Base-by-base conservation (phyloP, 164 flowering plant genomes). In the Pachysandra terminalis region DNA sequence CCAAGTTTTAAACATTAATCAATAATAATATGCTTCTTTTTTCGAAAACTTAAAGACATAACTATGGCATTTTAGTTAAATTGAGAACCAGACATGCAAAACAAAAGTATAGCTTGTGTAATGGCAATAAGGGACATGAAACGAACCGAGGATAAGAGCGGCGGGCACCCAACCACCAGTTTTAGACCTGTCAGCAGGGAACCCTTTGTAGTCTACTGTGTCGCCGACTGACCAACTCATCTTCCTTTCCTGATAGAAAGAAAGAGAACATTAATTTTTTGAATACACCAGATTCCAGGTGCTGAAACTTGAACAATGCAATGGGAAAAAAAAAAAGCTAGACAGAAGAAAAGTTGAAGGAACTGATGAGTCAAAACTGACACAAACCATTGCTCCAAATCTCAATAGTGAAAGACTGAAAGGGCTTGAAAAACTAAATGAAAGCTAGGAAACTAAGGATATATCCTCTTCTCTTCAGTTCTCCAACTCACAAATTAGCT, bases 141-240 rank as follows among this genome's bases (percentile, higher is more conserved):
- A 66, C 67, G 65, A 59, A 86, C 90, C 84, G 40, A 86, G 73
- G 49, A 82, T 78, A 26, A 83, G 81, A 1, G 83, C 81, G 26
- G 90, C 86, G 4, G 86, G 77, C 10, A 78, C 64, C 90, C 90
- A 86, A 64, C 90, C 90, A 14, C 90, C 87, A 22, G 90, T 86
- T 75, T 71, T 83, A 21, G 82, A 61, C 61, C 57, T 76, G 45
- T 83, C 82, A 51, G 87, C 90, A 12, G 85, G 86, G 32, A 58
- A 64, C 12, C 86, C 90, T 32, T 76, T 80, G 78, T 81, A 74
- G 70, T 85, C 83, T 25, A 79, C 77, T 3, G 86, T 81, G 70
- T 81, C 83, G 0, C 78, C 74, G n/a, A 83, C 89, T 0, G 79
- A 61, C 87, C 83, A 83, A 65, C 76, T 73, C 79, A 83, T 70